A percentile compares a stretch with the other conserved stretches of the same genome.
phyloP scores from a whole-genome alignment of 768 basidiomycete species.

The Mycena epipterygia region DNA sequence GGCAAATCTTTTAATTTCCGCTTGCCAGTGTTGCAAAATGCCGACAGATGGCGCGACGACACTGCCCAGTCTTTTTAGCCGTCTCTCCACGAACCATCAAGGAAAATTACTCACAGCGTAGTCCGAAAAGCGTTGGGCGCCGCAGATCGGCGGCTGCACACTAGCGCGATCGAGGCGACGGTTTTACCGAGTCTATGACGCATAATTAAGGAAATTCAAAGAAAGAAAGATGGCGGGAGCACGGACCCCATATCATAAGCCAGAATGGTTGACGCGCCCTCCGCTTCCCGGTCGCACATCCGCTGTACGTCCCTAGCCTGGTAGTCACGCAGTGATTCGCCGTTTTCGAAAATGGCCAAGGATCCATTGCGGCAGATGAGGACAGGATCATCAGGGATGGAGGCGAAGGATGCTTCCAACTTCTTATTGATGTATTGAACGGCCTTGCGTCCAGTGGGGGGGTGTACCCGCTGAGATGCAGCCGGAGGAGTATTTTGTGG shows the following conservation, averaged over 20 bases:
- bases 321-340: background rate
- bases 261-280: slow-evolving; percentile 2
- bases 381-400: background rate
- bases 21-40: slow-evolving; percentile 13
- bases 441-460: background rate
- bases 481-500: background rate
- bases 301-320: slow-evolving; percentile 12
- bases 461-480: background rate
- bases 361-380: background rate
- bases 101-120: background rate
- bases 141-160: background rate
- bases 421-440: background rate
- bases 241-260: slow-evolving; percentile 21
- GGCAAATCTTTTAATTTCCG: background rate
- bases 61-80: background rate
- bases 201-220: background rate
- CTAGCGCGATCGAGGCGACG: background rate
- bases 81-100: too few species aligned
- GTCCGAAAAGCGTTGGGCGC: background rate
- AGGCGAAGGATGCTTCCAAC: slow-evolving; percentile 3
- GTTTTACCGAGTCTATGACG: slow-evolving; percentile 15
- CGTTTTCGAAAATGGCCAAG: slow-evolving; percentile 1
- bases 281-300: background rate
- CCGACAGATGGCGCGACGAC: slow-evolving; percentile 18
- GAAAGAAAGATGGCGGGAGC: background rate